phyloP scores from a whole-genome alignment of 2,329 filamentous ascomycete genomes.

The Tolypocladium inflatum region DNA sequence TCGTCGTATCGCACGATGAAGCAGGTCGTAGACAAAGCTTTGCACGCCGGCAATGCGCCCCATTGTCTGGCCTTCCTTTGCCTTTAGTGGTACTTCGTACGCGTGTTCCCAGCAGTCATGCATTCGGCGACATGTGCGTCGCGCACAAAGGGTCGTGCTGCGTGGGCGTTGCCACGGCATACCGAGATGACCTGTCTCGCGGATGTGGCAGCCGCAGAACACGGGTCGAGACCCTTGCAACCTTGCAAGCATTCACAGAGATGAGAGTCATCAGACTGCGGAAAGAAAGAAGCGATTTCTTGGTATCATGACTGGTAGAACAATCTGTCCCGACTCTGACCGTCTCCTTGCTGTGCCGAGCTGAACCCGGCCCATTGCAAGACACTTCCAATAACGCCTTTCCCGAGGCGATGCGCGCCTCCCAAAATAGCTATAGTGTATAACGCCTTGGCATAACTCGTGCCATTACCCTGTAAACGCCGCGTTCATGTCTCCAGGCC shows the following conservation, averaged over 20 bases:
- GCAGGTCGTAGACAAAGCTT: neutral
- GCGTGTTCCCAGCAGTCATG: neutral
- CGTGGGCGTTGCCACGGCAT: neutral
- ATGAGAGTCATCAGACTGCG: neutral
- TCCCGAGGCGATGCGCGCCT: neutral
- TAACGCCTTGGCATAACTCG: neutral
- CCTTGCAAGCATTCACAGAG: neutral
- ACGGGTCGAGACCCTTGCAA: neutral
- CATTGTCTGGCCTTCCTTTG: neutral
- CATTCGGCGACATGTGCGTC: neutral
- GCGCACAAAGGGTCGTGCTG: neutral
- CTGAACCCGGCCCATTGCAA: neutral
- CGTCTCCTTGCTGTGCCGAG: neutral
- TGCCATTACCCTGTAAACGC: neutral
- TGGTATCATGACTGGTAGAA: neutral
- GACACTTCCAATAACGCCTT: neutral
- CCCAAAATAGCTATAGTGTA: neutral
- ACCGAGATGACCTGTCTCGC: conserved; percentile 1
- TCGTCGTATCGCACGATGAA: neutral
- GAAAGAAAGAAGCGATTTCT: neutral
- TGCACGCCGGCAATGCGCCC: neutral
- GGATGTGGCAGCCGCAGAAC: neutral
- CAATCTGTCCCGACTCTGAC: neutral
- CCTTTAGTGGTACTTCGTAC: neutral
- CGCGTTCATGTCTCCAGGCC: neutral